A percentile compares a stretch with the other conserved stretches of the same genome.
Conservation (phyloP, 2,329 filamentous ascomycete species). For the Colletotrichum sp. region DNA sequence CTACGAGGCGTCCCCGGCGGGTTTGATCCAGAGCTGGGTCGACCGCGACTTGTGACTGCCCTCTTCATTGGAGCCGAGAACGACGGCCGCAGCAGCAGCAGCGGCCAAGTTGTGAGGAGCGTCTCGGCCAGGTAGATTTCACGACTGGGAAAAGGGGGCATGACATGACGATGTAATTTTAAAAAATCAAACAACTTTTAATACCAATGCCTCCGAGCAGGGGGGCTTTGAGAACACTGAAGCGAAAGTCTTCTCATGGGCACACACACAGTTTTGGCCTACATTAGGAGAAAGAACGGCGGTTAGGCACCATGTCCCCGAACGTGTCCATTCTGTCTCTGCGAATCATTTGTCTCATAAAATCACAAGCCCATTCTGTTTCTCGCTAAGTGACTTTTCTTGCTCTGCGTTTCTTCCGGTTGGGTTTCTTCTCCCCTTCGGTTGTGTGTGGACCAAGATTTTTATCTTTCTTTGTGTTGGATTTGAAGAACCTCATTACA, state of each 20-base stretch:
- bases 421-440: background rate
- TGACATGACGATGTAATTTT: slow-evolving; percentile 4
- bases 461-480: slow-evolving; percentile 49
- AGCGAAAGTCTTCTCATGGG: too few relatives aligned
- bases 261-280: too few relatives aligned
- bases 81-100: background rate
- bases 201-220: background rate
- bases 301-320: background rate
- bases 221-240: background rate
- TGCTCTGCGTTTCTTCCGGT: slow-evolving; percentile 7
- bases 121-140: background rate
- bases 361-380: slow-evolving; percentile 4
- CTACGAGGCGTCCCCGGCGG: slow-evolving; percentile 81
- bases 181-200: background rate
- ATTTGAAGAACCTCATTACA: slow-evolving; percentile 68
- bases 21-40: slow-evolving; percentile 83
- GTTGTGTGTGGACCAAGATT: slow-evolving; percentile 27
- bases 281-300: background rate
- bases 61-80: background rate
- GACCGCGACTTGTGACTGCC: slow-evolving; percentile 52
- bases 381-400: slow-evolving; percentile 1
- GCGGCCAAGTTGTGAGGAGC: background rate
- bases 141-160: background rate
- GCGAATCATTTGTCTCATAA: background rate
- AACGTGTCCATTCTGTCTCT: background rate